These are phyloP conservation scores for Castanea mollissima DNA, from an alignment of 306 rosid species.

Conservation along the genomic window DNA sequence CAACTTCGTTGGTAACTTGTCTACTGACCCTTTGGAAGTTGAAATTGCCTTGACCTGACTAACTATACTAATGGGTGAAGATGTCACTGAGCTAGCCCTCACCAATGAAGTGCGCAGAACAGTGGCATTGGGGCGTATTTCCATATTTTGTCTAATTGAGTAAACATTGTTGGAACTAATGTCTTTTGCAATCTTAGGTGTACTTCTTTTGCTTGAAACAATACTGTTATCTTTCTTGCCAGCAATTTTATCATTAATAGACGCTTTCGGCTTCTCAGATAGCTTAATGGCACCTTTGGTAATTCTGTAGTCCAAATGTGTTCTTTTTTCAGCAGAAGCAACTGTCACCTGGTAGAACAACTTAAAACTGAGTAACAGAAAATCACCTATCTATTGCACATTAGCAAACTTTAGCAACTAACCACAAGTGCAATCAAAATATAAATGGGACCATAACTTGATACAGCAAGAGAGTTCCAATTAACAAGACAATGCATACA, in stretches of 20 bases:
- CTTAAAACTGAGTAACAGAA: not conserved
- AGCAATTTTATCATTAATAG: not conserved
- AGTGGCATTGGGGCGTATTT: constrained; percentile 15
- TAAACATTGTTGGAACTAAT: constrained; percentile 1
- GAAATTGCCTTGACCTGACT: constrained; percentile 4
- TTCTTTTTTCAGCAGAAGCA: constrained; percentile 1
- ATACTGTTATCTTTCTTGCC: constrained; percentile 8
- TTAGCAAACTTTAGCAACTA: not conserved
- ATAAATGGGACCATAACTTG: not conserved
- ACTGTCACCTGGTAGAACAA: constrained; percentile 15
- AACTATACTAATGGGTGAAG: constrained; percentile 1
- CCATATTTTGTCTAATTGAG: not conserved
- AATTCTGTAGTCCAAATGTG: not conserved
- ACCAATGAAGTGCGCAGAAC: constrained; percentile 5
- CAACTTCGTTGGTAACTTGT: constrained; percentile 3
- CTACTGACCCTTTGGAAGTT: not conserved
- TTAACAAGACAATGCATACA: not conserved
- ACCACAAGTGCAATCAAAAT: not conserved
- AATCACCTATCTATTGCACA: not conserved
- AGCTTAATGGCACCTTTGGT: constrained; percentile 5
- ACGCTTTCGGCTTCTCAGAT: constrained; percentile 9
- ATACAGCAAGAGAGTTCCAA: not conserved
- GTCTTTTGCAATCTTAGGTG: not conserved
- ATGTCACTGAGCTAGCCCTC: constrained; percentile 11
- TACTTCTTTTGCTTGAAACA: constrained; percentile 10